A percentile compares a stretch with the other conserved stretches of the same genome.
These are phyloP conservation scores for Sechiopsis laciniata DNA, from an alignment of 306 rosid species.

Conservation along the genomic window DNA sequence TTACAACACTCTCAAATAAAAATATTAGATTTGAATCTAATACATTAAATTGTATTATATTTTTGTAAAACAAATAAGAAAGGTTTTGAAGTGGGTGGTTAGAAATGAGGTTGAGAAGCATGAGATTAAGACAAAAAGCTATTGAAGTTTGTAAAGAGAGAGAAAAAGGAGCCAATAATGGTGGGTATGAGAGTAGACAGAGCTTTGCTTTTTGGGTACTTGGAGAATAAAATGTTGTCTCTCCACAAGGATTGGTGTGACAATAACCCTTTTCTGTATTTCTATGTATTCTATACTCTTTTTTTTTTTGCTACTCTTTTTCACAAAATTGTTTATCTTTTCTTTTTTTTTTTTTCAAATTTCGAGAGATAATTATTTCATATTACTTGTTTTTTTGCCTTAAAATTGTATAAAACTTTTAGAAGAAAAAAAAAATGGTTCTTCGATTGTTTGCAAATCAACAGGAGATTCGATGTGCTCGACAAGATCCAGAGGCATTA, in stretches of 20 bases:
- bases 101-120: slow-evolving; percentile 34
- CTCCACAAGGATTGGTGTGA: slow-evolving; percentile 64
- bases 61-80: neutral
- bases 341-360: neutral
- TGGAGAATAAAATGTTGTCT: slow-evolving; percentile 80
- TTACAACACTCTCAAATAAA: too few species aligned
- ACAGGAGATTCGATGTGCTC: too few species aligned
- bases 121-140: slow-evolving; percentile 60
- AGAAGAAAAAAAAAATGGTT: neutral
- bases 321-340: neutral
- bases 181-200: slow-evolving; percentile 72
- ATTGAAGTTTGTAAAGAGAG: slow-evolving; percentile 37
- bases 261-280: slow-evolving; percentile 25
- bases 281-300: neutral
- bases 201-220: slow-evolving; percentile 83
- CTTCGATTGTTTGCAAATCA: too few species aligned
- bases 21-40: neutral
- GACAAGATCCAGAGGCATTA: too few species aligned
- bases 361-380: neutral
- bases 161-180: slow-evolving; percentile 54
- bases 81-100: slow-evolving; percentile 39
- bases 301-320: neutral
- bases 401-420: too few species aligned
- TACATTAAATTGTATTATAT: neutral
- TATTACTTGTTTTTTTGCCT: too few species aligned